Percentiles rank a stretch among this genome's conserved stretches.
phyloP scores from a whole-genome alignment of 2,329 filamentous ascomycete genomes.

The Neofusicoccum cordaticola region DNA sequence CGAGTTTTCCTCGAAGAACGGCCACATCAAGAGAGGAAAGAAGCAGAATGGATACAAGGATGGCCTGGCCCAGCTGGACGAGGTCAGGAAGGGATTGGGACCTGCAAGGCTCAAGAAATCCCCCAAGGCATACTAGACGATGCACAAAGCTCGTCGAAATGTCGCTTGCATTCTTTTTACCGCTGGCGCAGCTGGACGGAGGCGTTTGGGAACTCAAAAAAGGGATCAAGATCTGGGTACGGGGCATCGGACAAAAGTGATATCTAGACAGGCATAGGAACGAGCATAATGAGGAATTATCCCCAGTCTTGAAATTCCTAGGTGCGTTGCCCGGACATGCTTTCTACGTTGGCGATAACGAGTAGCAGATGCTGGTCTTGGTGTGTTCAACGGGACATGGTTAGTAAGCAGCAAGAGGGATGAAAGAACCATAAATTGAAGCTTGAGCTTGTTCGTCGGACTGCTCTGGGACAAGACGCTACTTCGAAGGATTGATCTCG shows the following conservation, averaged over 20 bases:
- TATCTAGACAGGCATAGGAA: neutral
- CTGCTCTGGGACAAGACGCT: neutral
- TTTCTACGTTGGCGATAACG: too few relatives aligned
- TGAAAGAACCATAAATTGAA: neutral
- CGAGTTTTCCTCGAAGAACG: constrained; percentile 76
- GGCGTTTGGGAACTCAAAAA: neutral
- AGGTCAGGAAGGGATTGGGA: constrained; percentile 77
- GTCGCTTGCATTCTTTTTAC: neutral
- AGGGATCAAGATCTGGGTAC: neutral
- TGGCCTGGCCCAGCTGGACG: constrained; percentile 85
- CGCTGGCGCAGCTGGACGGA: neutral
- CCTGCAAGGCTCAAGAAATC: constrained; percentile 51
- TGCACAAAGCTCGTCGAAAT: neutral
- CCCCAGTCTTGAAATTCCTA: neutral
- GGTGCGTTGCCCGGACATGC: neutral
- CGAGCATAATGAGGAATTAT: neutral
- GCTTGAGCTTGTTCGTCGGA: neutral
- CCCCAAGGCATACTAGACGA: neutral
- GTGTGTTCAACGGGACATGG: too few relatives aligned
- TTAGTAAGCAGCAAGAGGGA: neutral
- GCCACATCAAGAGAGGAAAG: constrained; percentile 58
- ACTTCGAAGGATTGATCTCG: neutral
- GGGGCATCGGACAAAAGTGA: neutral
- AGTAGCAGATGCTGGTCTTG: too few relatives aligned
- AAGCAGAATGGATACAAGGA: constrained; percentile 79